Evolutionary conservation across 2,329 filamentous ascomycete species (phyloP).

Genomic region (Calonectria honghensis): DNA sequence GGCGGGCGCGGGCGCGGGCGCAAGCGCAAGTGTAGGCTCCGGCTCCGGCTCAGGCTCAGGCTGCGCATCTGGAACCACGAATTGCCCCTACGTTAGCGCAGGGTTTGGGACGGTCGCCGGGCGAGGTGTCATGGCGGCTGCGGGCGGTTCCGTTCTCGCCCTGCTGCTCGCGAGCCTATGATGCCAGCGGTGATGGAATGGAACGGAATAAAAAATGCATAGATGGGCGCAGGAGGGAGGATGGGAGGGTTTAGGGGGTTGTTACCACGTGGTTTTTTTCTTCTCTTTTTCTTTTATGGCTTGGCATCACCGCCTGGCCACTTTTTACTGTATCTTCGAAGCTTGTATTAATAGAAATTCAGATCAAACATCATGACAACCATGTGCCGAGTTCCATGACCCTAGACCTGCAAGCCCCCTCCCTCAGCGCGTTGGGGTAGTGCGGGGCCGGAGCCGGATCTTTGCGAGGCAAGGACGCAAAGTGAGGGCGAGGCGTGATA

Average conservation of each 20-base stretch:
- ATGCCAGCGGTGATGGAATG: neutral
- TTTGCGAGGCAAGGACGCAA: neutral
- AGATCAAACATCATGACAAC: constrained; percentile 16
- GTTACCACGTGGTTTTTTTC: constrained; percentile 13
- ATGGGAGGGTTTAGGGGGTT: neutral
- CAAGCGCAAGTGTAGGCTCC: too few relatives aligned
- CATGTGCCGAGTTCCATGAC: constrained; percentile 4
- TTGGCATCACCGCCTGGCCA: constrained; percentile 1
- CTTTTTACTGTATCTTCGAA: constrained; percentile 15
- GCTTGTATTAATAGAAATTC: constrained; percentile 21
- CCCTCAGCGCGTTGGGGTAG: constrained; percentile 15
- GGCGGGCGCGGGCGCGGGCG: neutral
- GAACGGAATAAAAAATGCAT: neutral
- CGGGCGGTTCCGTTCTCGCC: constrained; percentile 7
- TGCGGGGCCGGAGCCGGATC: constrained; percentile 15
- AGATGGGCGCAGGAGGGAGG: neutral
- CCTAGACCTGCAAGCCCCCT: constrained; percentile 10
- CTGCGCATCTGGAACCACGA: neutral
- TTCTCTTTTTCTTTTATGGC: neutral
- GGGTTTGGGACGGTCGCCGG: neutral
- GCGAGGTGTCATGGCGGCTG: constrained; percentile 14
- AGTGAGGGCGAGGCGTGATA: constrained; percentile 10
- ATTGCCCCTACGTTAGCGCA: constrained; percentile 5
- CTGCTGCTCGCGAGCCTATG: neutral
- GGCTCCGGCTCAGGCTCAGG: too few relatives aligned